A percentile compares a stretch with the other conserved stretches of the same genome.
These are phyloP conservation scores for Meripilus lineatus DNA, from an alignment of 1,284 basidiomycete genomes.

Conservation along the genomic window DNA sequence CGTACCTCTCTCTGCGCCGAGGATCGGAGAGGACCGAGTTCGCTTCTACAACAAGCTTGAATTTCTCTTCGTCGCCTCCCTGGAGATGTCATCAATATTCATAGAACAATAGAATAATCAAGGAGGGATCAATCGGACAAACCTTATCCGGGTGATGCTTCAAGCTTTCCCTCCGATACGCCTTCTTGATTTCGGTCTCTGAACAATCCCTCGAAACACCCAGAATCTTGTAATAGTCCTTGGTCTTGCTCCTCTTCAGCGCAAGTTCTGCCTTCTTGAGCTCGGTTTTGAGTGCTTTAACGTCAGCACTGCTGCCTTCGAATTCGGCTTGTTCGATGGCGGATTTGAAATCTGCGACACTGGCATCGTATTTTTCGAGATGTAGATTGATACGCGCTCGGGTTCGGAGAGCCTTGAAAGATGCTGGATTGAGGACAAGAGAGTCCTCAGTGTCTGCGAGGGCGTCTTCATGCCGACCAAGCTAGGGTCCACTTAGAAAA, in stretches of 20 bases:
- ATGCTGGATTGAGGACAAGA: slow-evolving; percentile 56
- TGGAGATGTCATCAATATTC: slow-evolving; percentile 17
- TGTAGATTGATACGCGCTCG: slow-evolving; percentile 77
- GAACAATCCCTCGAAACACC: slow-evolving; percentile 52
- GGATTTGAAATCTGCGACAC: slow-evolving; percentile 73
- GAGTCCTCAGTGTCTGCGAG: slow-evolving; percentile 69
- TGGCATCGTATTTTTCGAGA: slow-evolving; percentile 69
- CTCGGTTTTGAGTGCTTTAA: slow-evolving; percentile 58
- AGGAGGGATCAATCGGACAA: slow-evolving; percentile 5
- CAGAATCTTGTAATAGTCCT: slow-evolving; percentile 81
- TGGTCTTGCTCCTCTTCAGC: slow-evolving; percentile 79
- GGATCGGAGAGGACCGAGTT: slow-evolving; percentile 74
- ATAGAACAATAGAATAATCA: neutral
- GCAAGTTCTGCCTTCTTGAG: slow-evolving; percentile 73
- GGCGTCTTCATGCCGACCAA: slow-evolving; percentile 62
- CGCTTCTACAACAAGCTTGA: slow-evolving; percentile 79
- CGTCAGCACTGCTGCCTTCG: slow-evolving; percentile 59
- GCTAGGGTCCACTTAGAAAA: slow-evolving; percentile 32
- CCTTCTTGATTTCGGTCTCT: slow-evolving; percentile 76
- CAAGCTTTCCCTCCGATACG: slow-evolving; percentile 69
- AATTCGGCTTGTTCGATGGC: slow-evolving; percentile 67
- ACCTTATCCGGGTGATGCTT: slow-evolving; percentile 85
- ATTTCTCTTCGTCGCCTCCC: slow-evolving; percentile 83
- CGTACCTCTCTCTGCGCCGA: slow-evolving; percentile 63
- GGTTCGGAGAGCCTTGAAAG: slow-evolving; percentile 84